These are phyloP conservation scores for Jackrogersella minutella DNA, from an alignment of 495 filamentous ascomycete species.

Conservation along the genomic window DNA sequence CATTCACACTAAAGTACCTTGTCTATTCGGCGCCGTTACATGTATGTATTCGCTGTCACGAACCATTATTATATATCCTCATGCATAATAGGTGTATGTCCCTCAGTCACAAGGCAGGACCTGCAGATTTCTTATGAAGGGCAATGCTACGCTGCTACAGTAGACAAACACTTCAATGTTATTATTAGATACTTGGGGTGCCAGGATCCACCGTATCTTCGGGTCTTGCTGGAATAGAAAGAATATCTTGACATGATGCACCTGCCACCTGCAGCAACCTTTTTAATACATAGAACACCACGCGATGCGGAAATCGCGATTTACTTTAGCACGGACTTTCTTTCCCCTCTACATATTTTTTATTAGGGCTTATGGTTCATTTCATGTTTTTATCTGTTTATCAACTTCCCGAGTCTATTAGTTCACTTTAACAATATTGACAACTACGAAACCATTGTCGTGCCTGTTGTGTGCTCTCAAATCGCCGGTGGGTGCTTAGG, in stretches of 20 bases:
- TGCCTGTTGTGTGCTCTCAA: too few relatives aligned
- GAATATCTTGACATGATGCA: conserved; percentile 12
- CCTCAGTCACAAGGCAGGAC: not conserved
- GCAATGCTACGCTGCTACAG: not conserved
- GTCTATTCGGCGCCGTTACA: not conserved
- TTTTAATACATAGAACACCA: conserved; percentile 8
- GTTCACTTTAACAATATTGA: too few relatives aligned
- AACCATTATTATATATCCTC: not conserved
- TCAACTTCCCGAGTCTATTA: not conserved
- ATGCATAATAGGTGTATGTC: conserved; percentile 1
- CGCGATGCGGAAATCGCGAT: conserved; percentile 26
- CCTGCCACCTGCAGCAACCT: conserved; percentile 2
- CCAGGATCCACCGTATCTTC: conserved; percentile 28
- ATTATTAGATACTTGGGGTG: conserved; percentile 31
- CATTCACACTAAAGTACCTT: conserved; percentile 3
- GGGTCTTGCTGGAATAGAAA: conserved; percentile 12
- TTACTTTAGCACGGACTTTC: conserved; percentile 7
- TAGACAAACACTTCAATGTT: not conserved
- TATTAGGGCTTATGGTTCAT: not conserved
- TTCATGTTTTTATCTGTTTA: not conserved
- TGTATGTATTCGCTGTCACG: not conserved
- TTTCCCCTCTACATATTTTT: not conserved
- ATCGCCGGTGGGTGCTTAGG: not conserved
- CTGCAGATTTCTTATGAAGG: conserved; percentile 3
- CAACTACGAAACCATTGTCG: too few relatives aligned